Base-by-base conservation (phyloP, 768 basidiomycete species). In the Suillus discolor region DNA sequence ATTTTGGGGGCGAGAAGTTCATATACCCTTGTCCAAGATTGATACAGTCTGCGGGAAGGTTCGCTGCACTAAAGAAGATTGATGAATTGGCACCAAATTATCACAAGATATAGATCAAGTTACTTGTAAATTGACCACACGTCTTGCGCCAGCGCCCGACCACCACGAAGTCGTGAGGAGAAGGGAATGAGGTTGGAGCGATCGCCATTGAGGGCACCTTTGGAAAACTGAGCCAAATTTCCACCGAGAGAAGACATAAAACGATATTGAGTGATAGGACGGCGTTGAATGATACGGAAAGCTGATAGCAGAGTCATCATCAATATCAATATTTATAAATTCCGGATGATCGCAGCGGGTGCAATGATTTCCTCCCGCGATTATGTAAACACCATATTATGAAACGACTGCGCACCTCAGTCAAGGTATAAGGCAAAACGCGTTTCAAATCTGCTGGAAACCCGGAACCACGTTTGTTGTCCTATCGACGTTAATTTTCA, bases 21-120 rank as follows among this genome's bases (percentile, higher is more conserved):
- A 96, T 96, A 79, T 94, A 96, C 5, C 91, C 91, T 76, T 90
- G 97, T 5, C 97, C 97, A 53, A 99, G 89, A 78, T 99, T 99
- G 74, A 99, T 92, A 69, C 94, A 94, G 74, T 98, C 94, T 12
- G 86, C 68, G 0, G 97, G 97, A 68, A 99, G 84, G 72, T 97
- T 97, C 49, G 84, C 89, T 53, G 86, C 94, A 74, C 95, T 97
- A 74, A 23, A 31, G 55, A 54, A 11, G 41, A 44, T 38, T 62
- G 41, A 66, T 71, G 55, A 44, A 31, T 57, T 20, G 5, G 25
- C 3, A 23, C n/a, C 63, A 47, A 62, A 68, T 57, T 54, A 60
- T 41, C 49, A 55, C 47, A 31, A 54, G 42, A 64, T 55, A 64
- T 61, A 64, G 55, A 53, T 16, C 31, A 31, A 31, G 54, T 2